phyloP scores from a whole-genome alignment of 176 grass and related monocot genomes.

The Tillandsia leiboldiana region DNA sequence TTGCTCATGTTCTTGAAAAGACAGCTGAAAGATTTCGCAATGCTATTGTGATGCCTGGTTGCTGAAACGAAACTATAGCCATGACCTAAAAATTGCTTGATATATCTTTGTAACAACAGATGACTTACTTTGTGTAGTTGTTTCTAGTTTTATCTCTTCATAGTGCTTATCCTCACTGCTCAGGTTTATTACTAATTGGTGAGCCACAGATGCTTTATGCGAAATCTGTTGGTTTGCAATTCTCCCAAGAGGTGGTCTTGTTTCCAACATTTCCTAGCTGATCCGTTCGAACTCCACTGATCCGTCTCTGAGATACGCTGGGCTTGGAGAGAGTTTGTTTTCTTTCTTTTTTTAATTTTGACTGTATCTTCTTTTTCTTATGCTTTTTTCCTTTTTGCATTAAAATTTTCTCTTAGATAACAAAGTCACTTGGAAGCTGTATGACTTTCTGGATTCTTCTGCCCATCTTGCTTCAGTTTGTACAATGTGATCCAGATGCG shows the following conservation, averaged over 20 bases:
- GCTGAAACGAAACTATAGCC: no score
- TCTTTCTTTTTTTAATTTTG: background rate
- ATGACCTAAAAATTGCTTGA: no score
- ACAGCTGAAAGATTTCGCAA: no score
- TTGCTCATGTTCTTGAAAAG: no score
- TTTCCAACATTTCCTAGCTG: conserved; percentile 84
- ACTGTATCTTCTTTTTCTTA: conserved; percentile 3
- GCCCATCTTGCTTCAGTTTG: conserved; percentile 90
- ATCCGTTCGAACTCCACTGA: conserved; percentile 92
- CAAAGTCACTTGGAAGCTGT: conserved; percentile 73
- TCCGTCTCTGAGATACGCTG: conserved; percentile 81
- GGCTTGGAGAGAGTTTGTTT: conserved; percentile 60
- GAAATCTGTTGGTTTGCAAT: conserved; percentile 67
- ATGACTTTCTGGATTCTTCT: conserved; percentile 96
- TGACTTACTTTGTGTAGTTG: conserved; percentile 12
- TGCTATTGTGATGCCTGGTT: no score
- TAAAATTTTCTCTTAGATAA: conserved; percentile 51
- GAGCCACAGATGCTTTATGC: conserved; percentile 88
- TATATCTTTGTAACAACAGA: background rate
- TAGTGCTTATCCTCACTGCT: background rate
- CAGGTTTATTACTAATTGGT: conserved; percentile 37
- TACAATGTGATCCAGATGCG: conserved; percentile 98
- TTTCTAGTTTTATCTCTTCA: background rate
- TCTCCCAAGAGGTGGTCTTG: conserved; percentile 78
- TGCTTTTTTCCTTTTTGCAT: conserved; percentile 40